phyloP scores from a whole-genome alignment of 306 rosid genomes.

The Prunus persica region DNA sequence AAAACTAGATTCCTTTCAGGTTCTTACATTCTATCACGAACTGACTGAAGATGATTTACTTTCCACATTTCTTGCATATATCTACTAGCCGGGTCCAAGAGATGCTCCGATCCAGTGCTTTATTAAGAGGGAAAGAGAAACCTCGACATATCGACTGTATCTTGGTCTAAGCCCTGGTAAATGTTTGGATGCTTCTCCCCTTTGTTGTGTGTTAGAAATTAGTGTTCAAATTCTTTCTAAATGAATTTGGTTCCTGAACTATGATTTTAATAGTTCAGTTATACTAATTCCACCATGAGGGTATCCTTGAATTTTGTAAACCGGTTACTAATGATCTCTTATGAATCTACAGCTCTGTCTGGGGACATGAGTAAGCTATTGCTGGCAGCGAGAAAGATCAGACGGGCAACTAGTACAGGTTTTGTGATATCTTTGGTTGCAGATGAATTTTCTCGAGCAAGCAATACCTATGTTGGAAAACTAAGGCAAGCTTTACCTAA shows the following conservation, averaged over 20 bases:
- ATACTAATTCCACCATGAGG: too few relatives aligned
- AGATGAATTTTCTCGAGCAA: constrained; percentile 69
- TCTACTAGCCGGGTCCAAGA: constrained; percentile 74
- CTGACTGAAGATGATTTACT: constrained; percentile 7
- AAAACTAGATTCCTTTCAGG: not conserved
- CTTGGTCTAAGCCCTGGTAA: constrained; percentile 96
- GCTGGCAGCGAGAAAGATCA: constrained; percentile 70
- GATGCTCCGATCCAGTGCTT: constrained; percentile 82
- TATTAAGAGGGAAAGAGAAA: constrained; percentile 76
- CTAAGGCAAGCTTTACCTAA: constrained; percentile 48
- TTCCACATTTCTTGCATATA: not conserved
- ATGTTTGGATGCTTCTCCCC: constrained; percentile 14
- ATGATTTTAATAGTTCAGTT: not conserved
- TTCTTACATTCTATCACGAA: not conserved
- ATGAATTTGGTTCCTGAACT: not conserved
- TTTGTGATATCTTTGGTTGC: constrained; percentile 67
- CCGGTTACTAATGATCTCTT: not conserved
- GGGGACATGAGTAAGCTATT: constrained; percentile 76
- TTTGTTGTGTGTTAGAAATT: not conserved
- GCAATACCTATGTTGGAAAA: constrained; percentile 67
- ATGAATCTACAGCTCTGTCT: constrained; percentile 57
- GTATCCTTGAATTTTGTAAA: not conserved
- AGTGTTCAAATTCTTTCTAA: not conserved
- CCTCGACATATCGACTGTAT: constrained; percentile 73
- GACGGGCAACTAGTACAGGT: constrained; percentile 75